A percentile compares a stretch with the other conserved stretches of the same genome.
phyloP scores from a whole-genome alignment of 1,284 basidiomycete species.

The Cutaneotrichosporon mucoides region DNA sequence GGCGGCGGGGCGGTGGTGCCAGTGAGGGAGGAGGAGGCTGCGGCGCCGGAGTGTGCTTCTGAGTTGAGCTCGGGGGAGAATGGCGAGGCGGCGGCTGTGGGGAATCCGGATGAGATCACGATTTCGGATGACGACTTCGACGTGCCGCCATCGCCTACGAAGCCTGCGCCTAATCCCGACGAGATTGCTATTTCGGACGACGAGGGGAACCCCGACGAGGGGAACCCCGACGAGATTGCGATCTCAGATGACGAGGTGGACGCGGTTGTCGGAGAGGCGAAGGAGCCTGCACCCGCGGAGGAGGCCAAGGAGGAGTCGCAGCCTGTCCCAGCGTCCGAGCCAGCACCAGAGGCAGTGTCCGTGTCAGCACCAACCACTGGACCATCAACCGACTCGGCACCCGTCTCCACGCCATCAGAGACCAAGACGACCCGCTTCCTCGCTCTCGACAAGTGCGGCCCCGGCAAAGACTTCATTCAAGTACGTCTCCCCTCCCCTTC shows the following conservation, averaged over 20 bases:
- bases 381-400: too few species aligned
- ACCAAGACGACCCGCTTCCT: constrained; percentile 57
- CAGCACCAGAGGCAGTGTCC: too few species aligned
- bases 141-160: background rate
- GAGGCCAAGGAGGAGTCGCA: too few species aligned
- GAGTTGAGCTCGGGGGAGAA: background rate
- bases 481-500: constrained; percentile 51
- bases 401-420: background rate
- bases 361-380: too few species aligned
- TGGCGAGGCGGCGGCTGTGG: background rate
- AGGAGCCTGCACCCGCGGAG: too few species aligned
- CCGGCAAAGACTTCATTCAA: constrained; percentile 77
- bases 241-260: constrained; percentile 54
- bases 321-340: too few species aligned
- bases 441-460: constrained; percentile 89
- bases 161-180: constrained; percentile 55
- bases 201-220: constrained; percentile 44
- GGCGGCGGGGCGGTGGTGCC: background rate
- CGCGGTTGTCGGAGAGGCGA: too few species aligned
- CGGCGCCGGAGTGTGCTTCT: too few species aligned
- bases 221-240: constrained; percentile 68
- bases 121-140: constrained; percentile 57
- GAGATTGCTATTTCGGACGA: constrained; percentile 61
- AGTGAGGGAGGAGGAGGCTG: background rate
- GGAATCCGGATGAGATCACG: constrained; percentile 64